These are phyloP conservation scores for Colletotrichum salicis DNA, from an alignment of 2,329 filamentous ascomycete genomes.

Conservation along the genomic window DNA sequence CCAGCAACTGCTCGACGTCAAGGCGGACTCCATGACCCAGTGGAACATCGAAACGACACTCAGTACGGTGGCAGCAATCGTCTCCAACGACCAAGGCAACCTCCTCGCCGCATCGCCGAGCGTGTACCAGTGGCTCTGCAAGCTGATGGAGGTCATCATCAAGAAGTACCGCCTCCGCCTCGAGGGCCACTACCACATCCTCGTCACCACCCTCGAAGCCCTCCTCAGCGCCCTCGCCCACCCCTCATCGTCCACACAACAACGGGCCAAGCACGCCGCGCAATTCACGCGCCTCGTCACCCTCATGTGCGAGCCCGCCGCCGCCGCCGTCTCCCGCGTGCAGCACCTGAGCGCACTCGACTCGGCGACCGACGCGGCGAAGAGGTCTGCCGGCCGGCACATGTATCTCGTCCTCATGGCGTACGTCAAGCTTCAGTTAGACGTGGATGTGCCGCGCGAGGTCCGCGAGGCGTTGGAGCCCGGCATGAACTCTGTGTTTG, in stretches of 20 bases:
- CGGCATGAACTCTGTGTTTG: slow-evolving; percentile 68
- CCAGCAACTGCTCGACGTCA: slow-evolving; percentile 60
- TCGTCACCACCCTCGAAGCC: slow-evolving; percentile 63
- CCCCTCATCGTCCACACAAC: slow-evolving; percentile 41
- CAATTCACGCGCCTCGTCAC: slow-evolving; percentile 66
- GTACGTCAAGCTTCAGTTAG: slow-evolving; percentile 71
- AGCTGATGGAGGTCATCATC: slow-evolving; percentile 66
- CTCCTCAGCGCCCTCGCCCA: slow-evolving; percentile 65
- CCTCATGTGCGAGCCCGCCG: slow-evolving; percentile 68
- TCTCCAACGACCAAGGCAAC: slow-evolving; percentile 38
- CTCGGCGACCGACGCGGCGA: slow-evolving; percentile 70
- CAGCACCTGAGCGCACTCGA: slow-evolving; percentile 60
- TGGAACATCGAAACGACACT: slow-evolving; percentile 68
- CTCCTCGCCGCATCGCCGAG: slow-evolving; percentile 45
- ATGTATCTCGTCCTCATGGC: slow-evolving; percentile 70
- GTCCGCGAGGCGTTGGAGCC: slow-evolving; percentile 67
- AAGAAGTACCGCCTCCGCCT: slow-evolving; percentile 70
- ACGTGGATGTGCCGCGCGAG: slow-evolving; percentile 59
- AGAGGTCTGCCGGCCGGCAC: slow-evolving; percentile 69
- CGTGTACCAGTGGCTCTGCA: slow-evolving; percentile 60
- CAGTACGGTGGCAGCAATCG: slow-evolving; percentile 52
- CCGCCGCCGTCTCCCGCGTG: slow-evolving; percentile 62
- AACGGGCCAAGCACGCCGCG: slow-evolving; percentile 56
- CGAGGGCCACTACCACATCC: slow-evolving; percentile 70
- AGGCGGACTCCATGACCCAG: slow-evolving; percentile 62